Conservation (phyloP, 164 flowering plant genomes). For the Vitis rotundifolia region DNA sequence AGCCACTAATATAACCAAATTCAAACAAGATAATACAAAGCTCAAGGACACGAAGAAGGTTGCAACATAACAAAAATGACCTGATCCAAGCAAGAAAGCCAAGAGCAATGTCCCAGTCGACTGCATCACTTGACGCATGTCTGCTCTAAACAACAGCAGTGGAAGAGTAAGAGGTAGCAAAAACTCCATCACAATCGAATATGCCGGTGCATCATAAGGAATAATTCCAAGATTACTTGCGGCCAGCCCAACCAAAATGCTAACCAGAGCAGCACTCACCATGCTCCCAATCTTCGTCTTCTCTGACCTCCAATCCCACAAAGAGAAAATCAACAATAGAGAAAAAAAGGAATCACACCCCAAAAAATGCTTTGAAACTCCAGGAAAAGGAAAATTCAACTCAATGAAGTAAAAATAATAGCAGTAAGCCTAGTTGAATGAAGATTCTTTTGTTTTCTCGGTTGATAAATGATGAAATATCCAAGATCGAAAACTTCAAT, state of each 20-base stretch:
- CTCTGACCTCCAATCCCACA: constrained; percentile 65
- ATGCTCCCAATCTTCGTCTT: constrained; percentile 72
- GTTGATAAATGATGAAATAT: too few relatives aligned
- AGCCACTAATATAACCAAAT: too few relatives aligned
- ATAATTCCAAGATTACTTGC: constrained; percentile 83
- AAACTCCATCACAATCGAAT: constrained; percentile 54
- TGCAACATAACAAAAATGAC: constrained; percentile 16
- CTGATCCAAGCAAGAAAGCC: constrained; percentile 86
- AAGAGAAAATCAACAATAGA: too few relatives aligned
- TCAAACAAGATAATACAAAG: too few relatives aligned
- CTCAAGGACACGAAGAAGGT: too few relatives aligned
- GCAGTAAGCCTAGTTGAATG: too few relatives aligned
- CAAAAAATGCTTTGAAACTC: too few relatives aligned
- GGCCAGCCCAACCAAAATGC: constrained; percentile 74
- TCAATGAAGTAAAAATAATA: too few relatives aligned
- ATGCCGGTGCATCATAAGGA: constrained; percentile 63
- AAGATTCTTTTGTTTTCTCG: too few relatives aligned
- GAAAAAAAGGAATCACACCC: too few relatives aligned
- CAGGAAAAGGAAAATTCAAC: too few relatives aligned
- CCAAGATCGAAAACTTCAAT: too few relatives aligned
- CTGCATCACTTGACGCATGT: constrained; percentile 63
- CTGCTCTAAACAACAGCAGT: constrained; percentile 72
- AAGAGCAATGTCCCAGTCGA: constrained; percentile 79
- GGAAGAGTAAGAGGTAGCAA: constrained; percentile 84
- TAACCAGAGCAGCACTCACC: constrained; percentile 77